Base-by-base conservation (phyloP, 495 filamentous ascomycete species). In the Penicillium parvum region DNA sequence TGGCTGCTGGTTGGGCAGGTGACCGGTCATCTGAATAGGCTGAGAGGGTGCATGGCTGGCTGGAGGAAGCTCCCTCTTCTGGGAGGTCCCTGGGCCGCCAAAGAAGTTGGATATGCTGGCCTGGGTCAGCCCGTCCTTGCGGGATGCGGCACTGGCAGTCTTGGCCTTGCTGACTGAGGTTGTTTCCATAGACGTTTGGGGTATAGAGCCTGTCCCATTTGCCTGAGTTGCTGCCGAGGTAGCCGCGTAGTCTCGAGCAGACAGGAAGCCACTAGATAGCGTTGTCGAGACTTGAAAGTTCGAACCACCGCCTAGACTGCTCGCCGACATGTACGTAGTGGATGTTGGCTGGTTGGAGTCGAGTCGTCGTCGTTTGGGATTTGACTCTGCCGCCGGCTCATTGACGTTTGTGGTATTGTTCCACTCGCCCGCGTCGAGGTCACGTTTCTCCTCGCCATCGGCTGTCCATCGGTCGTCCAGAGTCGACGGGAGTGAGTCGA, bases 381-480 rank as follows among this genome's bases (percentile, higher is more conserved):
- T 46, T 3, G 57, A 61, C 35, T 52, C 61, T 23, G 45, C 56
- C 40, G 53, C 43, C 18, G 27, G 45, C 12, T 29, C 23, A 37
- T 40, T 28, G 17, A 37, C 29, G 14, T 35, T 47, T 18, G 52
- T 43, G 18, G 59, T 55, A 34, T 49, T 54, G 34, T 67, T 54
- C 70, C 72, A 64, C 50, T 48, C n/a, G 53, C 23, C 52, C 51
- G n/a, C n/a, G 34, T 63, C 45, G 37, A 66, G 56, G 40, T 74
- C 67, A 10, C 60, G 47, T 15, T 65, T 57, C 40, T 77, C 71
- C 32, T 75, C 71, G 18, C 83, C 81, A 32, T 74, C 74, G 2
- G 78, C 50, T 3, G 83, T 81, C 71, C 79, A 88, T 19, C 72
- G 61, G 45, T 86, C 74, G 52, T 89, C 86, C 36, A 79, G 67